phyloP scores from a whole-genome alignment of 345 rosid species.

The Citrus inodora region DNA sequence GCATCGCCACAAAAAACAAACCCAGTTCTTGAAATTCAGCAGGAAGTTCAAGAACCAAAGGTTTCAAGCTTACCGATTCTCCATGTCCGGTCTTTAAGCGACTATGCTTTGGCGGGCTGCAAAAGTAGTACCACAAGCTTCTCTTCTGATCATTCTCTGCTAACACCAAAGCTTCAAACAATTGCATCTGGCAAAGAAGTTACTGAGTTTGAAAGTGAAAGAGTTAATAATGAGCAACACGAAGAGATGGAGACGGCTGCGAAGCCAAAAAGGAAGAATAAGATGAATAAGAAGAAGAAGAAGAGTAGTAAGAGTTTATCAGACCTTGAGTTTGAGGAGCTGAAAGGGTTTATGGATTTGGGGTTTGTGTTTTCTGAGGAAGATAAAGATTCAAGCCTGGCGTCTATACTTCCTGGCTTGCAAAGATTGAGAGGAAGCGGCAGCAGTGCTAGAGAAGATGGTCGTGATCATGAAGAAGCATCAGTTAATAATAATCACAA shows the following conservation, averaged over 20 bases:
- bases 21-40: conserved; percentile 9
- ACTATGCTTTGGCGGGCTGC: conserved; percentile 29
- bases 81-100: conserved; percentile 44
- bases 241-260: neutral
- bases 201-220: conserved; percentile 8
- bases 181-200: conserved; percentile 53
- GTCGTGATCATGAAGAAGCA: conserved; percentile 10
- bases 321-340: conserved; percentile 17
- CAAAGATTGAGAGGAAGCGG: conserved; percentile 38
- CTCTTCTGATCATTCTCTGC: neutral
- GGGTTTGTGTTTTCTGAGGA: conserved; percentile 71
- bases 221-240: neutral
- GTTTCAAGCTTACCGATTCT: conserved; percentile 14
- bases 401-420: conserved; percentile 58
- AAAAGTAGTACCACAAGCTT: conserved; percentile 7
- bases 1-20: neutral
- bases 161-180: conserved; percentile 42
- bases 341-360: conserved; percentile 75
- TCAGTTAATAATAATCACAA: neutral
- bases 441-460: neutral
- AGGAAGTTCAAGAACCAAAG: conserved; percentile 22
- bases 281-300: conserved; percentile 17
- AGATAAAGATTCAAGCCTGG: conserved; percentile 50
- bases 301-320: conserved; percentile 54
- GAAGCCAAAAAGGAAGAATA: conserved; percentile 5